Percentiles rank a stretch among this genome's conserved stretches.
Evolutionary conservation across 2,329 filamentous ascomycete genomes (phyloP).

Genomic region (Penicillium sp.): DNA sequence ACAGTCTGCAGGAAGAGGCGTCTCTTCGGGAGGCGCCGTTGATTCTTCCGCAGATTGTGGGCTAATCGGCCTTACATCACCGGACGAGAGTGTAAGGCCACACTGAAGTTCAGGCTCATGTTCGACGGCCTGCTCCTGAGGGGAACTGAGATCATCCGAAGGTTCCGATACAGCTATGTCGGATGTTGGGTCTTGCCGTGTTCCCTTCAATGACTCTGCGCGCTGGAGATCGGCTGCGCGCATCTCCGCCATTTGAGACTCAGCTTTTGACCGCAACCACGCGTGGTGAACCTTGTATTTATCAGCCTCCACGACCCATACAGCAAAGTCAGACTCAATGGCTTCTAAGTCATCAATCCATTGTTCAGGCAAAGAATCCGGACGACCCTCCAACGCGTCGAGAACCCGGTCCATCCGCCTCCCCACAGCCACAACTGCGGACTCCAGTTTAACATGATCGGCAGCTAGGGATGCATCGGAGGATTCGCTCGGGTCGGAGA

Average conservation of each 20-base stretch:
- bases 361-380: constrained; percentile 77
- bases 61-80: neutral
- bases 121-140: neutral
- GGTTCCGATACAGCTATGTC: neutral
- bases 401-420: constrained; percentile 79
- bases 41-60: neutral
- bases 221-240: neutral
- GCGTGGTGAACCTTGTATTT: constrained; percentile 69
- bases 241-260: constrained; percentile 6
- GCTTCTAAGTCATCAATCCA: constrained; percentile 88
- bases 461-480: constrained; percentile 43
- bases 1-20: neutral
- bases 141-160: neutral
- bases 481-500: constrained; percentile 25
- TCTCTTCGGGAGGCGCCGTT: neutral
- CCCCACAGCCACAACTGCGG: constrained; percentile 69
- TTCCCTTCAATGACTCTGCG: neutral
- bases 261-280: constrained; percentile 32
- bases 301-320: constrained; percentile 79
- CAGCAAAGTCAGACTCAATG: constrained; percentile 73
- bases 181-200: neutral
- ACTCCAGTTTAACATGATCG: constrained; percentile 58
- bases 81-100: neutral
- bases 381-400: constrained; percentile 77
- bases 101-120: neutral